phyloP scores from a whole-genome alignment of 352 stramenopile species.

The Globisporangium recalcitrans region DNA sequence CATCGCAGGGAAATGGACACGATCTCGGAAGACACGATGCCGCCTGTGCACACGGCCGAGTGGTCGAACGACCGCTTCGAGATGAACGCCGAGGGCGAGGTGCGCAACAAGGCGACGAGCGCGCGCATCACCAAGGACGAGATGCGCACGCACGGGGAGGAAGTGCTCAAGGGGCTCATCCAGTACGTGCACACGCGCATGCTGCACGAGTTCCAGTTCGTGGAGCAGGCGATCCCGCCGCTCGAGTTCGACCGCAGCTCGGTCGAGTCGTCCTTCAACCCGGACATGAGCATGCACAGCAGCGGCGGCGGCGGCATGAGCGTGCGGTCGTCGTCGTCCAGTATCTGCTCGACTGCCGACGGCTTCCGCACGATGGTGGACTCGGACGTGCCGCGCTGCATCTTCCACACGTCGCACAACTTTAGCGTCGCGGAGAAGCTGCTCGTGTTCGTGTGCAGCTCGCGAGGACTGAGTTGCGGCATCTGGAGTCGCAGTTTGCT shows the following conservation, averaged over 20 bases:
- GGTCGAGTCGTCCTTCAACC: constrained; percentile 43
- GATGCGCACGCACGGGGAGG: constrained; percentile 65
- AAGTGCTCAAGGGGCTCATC: constrained; percentile 64
- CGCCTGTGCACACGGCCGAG: constrained; percentile 31
- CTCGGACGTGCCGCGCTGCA: constrained; percentile 68
- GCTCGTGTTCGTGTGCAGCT: constrained; percentile 81
- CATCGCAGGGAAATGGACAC: constrained; percentile 74
- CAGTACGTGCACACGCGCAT: constrained; percentile 72
- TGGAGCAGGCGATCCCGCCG: constrained; percentile 73
- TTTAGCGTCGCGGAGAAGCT: constrained; percentile 73
- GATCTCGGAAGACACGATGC: constrained; percentile 62
- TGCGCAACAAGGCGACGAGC: constrained; percentile 41
- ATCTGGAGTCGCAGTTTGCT: constrained; percentile 86
- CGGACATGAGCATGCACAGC: constrained; percentile 28
- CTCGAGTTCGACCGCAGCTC: constrained; percentile 55
- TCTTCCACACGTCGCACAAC: constrained; percentile 79
- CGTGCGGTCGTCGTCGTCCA: constrained; percentile 70
- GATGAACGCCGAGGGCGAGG: constrained; percentile 48
- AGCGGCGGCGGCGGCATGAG: constrained; percentile 22
- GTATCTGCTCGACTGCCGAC: constrained; percentile 76
- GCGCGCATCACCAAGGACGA: constrained; percentile 64
- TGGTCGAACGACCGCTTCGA: constrained; percentile 61
- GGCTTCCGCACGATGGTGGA: constrained; percentile 82
- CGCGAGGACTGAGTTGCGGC: constrained; percentile 67
- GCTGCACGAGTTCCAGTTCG: constrained; percentile 73